phyloP scores from a whole-genome alignment of 2,329 filamentous ascomycete genomes.

The Botryosphaeria dothidea region DNA sequence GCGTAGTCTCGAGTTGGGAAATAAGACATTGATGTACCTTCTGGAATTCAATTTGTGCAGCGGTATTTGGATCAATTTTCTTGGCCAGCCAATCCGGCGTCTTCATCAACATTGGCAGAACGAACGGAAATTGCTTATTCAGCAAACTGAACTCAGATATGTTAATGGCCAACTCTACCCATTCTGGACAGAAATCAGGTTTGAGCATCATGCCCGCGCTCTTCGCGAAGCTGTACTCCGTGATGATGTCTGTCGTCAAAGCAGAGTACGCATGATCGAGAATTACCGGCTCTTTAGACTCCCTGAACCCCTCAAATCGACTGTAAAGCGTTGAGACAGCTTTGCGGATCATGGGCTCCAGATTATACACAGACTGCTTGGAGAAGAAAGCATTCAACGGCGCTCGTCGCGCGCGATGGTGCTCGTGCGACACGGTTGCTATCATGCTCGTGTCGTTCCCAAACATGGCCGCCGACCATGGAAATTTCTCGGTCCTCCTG shows the following conservation, averaged over 20 bases:
- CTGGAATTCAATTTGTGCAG: background rate
- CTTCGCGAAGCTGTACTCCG: conserved; percentile 25
- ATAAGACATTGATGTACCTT: background rate
- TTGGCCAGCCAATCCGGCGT: background rate
- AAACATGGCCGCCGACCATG: conserved; percentile 22
- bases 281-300: conserved; percentile 9
- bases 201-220: conserved; percentile 22
- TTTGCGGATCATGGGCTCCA: conserved; percentile 25
- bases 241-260: conserved; percentile 24
- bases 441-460: conserved; percentile 16
- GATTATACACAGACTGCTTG: conserved; percentile 25
- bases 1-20: too few relatives aligned
- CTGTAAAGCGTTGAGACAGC: conserved; percentile 26
- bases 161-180: background rate
- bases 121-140: conserved; percentile 12
- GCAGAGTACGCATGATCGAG: conserved; percentile 18
- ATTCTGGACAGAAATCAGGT: conserved; percentile 21
- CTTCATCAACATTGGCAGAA: background rate
- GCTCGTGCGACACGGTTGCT: conserved; percentile 24
- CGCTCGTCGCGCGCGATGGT: conserved; percentile 25
- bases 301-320: conserved; percentile 7
- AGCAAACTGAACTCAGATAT: conserved; percentile 4
- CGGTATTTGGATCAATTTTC: background rate
- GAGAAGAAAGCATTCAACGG: conserved; percentile 30
- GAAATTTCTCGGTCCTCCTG: conserved; percentile 20